Evolutionary conservation across 352 stramenopile species (phyloP).

Genomic region (Phytophthora boehmeriae): DNA sequence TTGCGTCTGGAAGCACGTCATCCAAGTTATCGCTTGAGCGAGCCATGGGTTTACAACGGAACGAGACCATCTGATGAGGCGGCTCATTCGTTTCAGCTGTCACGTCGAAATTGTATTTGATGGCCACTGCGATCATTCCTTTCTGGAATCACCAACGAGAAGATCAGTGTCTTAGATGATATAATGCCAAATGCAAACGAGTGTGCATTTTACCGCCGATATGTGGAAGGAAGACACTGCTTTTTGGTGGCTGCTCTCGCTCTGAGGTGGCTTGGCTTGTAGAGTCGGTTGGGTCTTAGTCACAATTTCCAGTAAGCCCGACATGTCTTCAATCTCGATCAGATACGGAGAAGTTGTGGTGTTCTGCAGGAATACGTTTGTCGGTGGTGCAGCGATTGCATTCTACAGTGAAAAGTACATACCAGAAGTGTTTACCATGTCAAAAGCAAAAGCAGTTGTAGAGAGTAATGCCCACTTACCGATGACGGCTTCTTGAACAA

Average conservation of each 20-base stretch:
- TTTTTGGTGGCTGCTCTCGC: constrained; percentile 15
- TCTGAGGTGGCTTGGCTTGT: constrained; percentile 15
- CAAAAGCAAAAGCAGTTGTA: background rate
- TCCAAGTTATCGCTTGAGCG: constrained; percentile 31
- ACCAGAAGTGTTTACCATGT: background rate
- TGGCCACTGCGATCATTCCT: constrained; percentile 80
- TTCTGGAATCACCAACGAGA: constrained; percentile 34
- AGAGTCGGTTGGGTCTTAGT: constrained; percentile 32
- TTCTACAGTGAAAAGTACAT: constrained; percentile 8
- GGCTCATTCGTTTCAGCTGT: constrained; percentile 8
- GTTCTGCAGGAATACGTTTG: constrained; percentile 85
- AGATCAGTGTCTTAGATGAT: background rate
- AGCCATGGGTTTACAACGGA: constrained; percentile 51
- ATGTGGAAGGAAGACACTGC: constrained; percentile 46
- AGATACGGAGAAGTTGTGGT: constrained; percentile 57
- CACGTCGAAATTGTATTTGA: constrained; percentile 49
- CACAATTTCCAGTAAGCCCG: constrained; percentile 63
- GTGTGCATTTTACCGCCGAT: constrained; percentile 51
- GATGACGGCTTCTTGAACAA: constrained; percentile 61
- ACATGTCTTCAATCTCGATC: constrained; percentile 65
- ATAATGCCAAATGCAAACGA: background rate
- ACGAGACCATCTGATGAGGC: constrained; percentile 49
- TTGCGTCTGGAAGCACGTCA: constrained; percentile 34
- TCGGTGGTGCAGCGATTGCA: constrained; percentile 37
- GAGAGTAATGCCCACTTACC: constrained; percentile 13